These are phyloP conservation scores for Arthrobotrys entomopaga DNA, from an alignment of 2,329 filamentous ascomycete species.

Conservation along the genomic window DNA sequence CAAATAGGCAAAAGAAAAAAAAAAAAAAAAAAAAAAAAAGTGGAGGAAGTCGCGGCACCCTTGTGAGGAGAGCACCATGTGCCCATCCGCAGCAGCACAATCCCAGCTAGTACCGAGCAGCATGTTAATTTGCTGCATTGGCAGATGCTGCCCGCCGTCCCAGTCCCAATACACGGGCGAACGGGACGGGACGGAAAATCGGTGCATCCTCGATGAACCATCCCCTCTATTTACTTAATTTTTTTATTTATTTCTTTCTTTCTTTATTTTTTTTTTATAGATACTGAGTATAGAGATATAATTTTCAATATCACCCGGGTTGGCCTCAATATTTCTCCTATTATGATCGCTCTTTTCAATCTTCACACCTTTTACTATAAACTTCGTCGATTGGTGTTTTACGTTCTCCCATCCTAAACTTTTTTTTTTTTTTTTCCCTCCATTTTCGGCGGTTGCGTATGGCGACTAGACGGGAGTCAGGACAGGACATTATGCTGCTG, in stretches of 20 bases:
- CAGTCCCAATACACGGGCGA: slow-evolving; percentile 54
- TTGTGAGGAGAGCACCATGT: slow-evolving; percentile 37
- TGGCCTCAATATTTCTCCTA: too few species aligned
- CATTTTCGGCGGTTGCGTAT: too few species aligned
- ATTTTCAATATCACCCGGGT: too few species aligned
- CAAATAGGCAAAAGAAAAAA: not conserved
- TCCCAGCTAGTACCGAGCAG: slow-evolving; percentile 44
- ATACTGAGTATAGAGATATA: too few species aligned
- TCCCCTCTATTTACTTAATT: slow-evolving; percentile 11
- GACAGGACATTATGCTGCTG: too few species aligned
- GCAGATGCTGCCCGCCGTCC: slow-evolving; percentile 47
- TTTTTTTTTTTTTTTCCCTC: too few species aligned
- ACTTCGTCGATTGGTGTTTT: not conserved
- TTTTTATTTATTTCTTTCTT: too few species aligned
- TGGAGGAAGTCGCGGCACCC: slow-evolving; percentile 10
- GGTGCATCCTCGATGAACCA: slow-evolving; percentile 54
- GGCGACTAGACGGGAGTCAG: too few species aligned
- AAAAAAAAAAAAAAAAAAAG: slow-evolving; percentile 7
- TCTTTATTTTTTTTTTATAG: too few species aligned
- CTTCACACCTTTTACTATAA: not conserved
- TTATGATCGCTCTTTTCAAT: not conserved
- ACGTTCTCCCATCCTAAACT: too few species aligned
- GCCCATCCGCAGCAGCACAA: slow-evolving; percentile 8
- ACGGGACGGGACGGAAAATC: slow-evolving; percentile 55
- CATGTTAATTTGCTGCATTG: slow-evolving; percentile 25